Evolutionary conservation across 768 basidiomycete genomes (phyloP).

Genomic region (Candolleomyces aberdarensis): DNA sequence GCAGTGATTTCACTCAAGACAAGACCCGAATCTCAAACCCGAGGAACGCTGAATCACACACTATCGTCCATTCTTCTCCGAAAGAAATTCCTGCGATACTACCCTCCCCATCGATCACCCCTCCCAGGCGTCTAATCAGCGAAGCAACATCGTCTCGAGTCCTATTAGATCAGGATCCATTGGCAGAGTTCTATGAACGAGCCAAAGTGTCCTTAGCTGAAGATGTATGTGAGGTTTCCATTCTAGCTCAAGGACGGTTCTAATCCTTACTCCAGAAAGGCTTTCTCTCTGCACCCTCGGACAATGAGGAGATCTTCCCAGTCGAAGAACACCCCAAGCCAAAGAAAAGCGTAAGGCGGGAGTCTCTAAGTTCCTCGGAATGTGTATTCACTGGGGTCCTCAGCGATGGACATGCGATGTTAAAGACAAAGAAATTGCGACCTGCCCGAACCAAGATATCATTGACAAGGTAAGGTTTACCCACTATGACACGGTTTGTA

Average conservation of each 20-base stretch:
- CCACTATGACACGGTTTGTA: not conserved
- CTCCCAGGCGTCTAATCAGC: not conserved
- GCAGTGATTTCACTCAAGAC: constrained; percentile 5
- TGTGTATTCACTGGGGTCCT: not conserved
- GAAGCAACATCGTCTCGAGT: constrained; percentile 2
- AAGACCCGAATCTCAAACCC: not conserved
- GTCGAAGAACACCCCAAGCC: not conserved
- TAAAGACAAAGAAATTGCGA: constrained; percentile 29
- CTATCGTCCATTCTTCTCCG: not conserved
- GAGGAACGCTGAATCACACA: not conserved
- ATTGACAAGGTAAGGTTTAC: constrained; percentile 56
- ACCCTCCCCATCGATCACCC: constrained; percentile 11
- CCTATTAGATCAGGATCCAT: constrained; percentile 42
- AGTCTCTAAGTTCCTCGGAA: not conserved
- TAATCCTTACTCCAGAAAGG: not conserved
- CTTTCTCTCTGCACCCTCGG: not conserved
- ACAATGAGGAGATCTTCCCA: constrained; percentile 24
- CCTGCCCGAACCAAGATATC: constrained; percentile 67
- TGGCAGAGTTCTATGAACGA: constrained; percentile 60
- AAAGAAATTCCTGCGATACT: not conserved
- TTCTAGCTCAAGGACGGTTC: constrained; percentile 4
- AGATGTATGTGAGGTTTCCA: not conserved
- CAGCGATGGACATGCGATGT: constrained; percentile 71
- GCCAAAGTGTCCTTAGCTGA: constrained; percentile 42
- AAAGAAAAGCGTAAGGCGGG: constrained; percentile 13